Conservation (phyloP, 148 eudicot genomes). For the Heliosperma pusillum region DNA sequence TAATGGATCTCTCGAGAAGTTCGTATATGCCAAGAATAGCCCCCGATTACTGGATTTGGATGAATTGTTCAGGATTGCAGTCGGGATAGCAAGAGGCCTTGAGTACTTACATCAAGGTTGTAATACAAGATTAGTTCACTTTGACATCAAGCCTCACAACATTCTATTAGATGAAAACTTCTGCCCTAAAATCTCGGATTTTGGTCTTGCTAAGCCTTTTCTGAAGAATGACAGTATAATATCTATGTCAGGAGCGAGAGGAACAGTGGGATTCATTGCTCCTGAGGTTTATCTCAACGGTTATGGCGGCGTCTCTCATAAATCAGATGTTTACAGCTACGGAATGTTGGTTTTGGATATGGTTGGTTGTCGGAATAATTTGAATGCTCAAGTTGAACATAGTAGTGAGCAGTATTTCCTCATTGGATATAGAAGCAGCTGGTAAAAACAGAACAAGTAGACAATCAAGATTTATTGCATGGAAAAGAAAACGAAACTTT, state of each 20-base stretch:
- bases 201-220: slow-evolving; percentile 31
- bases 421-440: slow-evolving; percentile 31
- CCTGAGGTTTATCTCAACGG: slow-evolving; percentile 14
- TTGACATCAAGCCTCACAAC: slow-evolving; percentile 39
- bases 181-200: slow-evolving; percentile 32
- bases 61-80: slow-evolving; percentile 21
- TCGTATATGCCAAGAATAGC: background rate
- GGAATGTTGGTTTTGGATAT: slow-evolving; percentile 38
- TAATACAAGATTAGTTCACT: slow-evolving; percentile 30
- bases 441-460: slow-evolving; percentile 8
- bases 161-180: slow-evolving; percentile 23
- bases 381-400: background rate
- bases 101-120: slow-evolving; percentile 35
- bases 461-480: background rate
- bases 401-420: slow-evolving; percentile 12
- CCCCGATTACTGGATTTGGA: slow-evolving; percentile 9
- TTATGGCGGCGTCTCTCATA: slow-evolving; percentile 18
- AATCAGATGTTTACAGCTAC: slow-evolving; percentile 28
- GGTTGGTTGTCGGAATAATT: slow-evolving; percentile 15
- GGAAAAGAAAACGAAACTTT: slow-evolving; percentile 21
- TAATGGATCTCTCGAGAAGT: slow-evolving; percentile 43
- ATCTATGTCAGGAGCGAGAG: slow-evolving; percentile 26
- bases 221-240: slow-evolving; percentile 14
- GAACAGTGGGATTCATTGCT: slow-evolving; percentile 33
- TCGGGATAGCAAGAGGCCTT: slow-evolving; percentile 28